phyloP scores from a whole-genome alignment of 2,329 filamentous ascomycete species.

The Fusarium paranaense region DNA sequence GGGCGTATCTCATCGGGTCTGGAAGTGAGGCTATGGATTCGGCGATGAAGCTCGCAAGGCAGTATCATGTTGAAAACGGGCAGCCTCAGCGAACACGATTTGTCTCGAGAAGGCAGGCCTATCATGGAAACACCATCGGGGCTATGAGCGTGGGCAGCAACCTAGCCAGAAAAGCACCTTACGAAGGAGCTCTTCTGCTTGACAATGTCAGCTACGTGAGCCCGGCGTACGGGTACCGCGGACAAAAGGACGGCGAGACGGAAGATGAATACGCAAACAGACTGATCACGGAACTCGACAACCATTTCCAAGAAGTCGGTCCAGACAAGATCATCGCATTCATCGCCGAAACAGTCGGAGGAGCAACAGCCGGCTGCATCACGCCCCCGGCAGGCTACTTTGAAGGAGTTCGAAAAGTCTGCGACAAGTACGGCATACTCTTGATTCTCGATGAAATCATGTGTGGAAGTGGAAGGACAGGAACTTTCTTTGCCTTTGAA shows the following conservation, averaged over 20 bases:
- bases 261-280: constrained; percentile 69
- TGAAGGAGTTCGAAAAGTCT: constrained; percentile 73
- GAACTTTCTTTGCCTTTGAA: constrained; percentile 72
- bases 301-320: constrained; percentile 72
- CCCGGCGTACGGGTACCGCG: constrained; percentile 75
- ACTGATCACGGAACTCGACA: constrained; percentile 73
- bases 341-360: constrained; percentile 78
- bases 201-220: constrained; percentile 70
- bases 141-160: constrained; percentile 75
- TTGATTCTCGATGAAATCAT: constrained; percentile 86
- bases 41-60: constrained; percentile 60
- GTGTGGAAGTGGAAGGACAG: constrained; percentile 73
- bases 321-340: constrained; percentile 77
- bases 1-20: constrained; percentile 51
- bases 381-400: constrained; percentile 76
- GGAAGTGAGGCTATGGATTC: constrained; percentile 59
- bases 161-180: constrained; percentile 68
- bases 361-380: constrained; percentile 75
- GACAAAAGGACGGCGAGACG: constrained; percentile 62
- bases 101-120: constrained; percentile 57
- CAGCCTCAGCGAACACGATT: constrained; percentile 51
- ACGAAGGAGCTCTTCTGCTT: constrained; percentile 54
- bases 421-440: constrained; percentile 76
- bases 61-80: constrained; percentile 59
- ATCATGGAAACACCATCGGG: constrained; percentile 68